These are phyloP conservation scores for Penstemon eatonii DNA, from an alignment of 257 asterid genomes.

Conservation along the genomic window DNA sequence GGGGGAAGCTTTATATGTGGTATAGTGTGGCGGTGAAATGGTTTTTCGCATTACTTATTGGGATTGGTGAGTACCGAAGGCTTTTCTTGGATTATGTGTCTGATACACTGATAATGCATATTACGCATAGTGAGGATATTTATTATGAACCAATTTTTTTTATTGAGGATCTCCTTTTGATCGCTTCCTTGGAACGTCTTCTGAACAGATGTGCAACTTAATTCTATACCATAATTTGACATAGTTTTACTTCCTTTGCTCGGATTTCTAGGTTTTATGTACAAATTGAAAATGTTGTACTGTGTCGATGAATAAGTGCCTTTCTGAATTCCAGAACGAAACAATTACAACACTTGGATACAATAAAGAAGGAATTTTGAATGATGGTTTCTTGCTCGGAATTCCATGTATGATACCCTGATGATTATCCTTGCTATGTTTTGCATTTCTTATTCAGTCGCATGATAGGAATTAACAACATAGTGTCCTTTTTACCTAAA, in stretches of 20 bases:
- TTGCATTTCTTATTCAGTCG: too few relatives aligned
- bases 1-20: constrained; percentile 81
- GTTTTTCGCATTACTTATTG: constrained; percentile 84
- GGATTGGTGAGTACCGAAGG: constrained; percentile 72
- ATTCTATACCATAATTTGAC: not conserved
- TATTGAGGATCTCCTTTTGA: not conserved
- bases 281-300: not conserved
- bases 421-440: not conserved
- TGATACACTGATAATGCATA: not conserved
- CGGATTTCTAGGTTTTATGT: not conserved
- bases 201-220: not conserved
- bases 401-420: not conserved
- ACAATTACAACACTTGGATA: not conserved
- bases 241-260: not conserved
- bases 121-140: not conserved
- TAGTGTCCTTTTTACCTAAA: not conserved
- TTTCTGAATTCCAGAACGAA: not conserved
- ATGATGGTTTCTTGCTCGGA: not conserved
- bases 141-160: not conserved
- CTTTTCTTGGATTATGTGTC: constrained; percentile 8
- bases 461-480: too few relatives aligned
- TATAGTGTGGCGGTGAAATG: constrained; percentile 82
- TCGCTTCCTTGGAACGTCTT: not conserved
- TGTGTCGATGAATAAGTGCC: not conserved
- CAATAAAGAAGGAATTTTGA: not conserved